A percentile compares a stretch with the other conserved stretches of the same genome.
Conservation (phyloP, 306 rosid genomes). For the Vigna radiata region DNA sequence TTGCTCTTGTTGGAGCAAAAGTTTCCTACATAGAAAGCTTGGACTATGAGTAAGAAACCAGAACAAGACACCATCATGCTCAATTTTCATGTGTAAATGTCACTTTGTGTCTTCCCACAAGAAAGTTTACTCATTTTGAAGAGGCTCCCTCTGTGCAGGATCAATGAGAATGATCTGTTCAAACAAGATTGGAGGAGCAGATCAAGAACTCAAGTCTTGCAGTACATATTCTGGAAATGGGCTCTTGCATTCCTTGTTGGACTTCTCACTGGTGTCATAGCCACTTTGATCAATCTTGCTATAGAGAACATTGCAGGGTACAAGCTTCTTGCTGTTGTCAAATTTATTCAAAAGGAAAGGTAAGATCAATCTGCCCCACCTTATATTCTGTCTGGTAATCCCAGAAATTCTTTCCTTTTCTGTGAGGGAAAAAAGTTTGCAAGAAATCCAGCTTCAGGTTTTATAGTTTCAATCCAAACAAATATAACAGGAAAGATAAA, state of each 20-base stretch:
- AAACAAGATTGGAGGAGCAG: slow-evolving; percentile 95
- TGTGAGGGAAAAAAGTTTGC: neutral
- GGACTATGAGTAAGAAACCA: slow-evolving; percentile 75
- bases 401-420: neutral
- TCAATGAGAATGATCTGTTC: slow-evolving; percentile 88
- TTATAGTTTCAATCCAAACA: neutral
- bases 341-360: slow-evolving; percentile 63
- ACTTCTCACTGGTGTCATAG: slow-evolving; percentile 80
- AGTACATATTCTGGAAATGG: slow-evolving; percentile 82
- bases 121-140: slow-evolving; percentile 27
- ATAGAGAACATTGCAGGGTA: slow-evolving; percentile 88
- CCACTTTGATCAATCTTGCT: slow-evolving; percentile 88
- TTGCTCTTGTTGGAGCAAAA: slow-evolving; percentile 79
- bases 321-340: slow-evolving; percentile 71
- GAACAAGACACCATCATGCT: slow-evolving; percentile 16
- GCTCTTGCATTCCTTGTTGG: slow-evolving; percentile 78
- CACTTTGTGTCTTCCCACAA: neutral
- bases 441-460: neutral
- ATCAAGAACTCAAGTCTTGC: slow-evolving; percentile 76
- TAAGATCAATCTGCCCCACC: slow-evolving; percentile 31
- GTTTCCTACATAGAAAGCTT: slow-evolving; percentile 87
- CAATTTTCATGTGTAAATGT: slow-evolving; percentile 2
- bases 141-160: slow-evolving; percentile 59
- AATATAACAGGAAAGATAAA: neutral
- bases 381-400: neutral